Percentiles rank a stretch among this genome's conserved stretches.
These are phyloP conservation scores for Beta vulgaris DNA, from an alignment of 148 eudicot genomes.

Conservation along the genomic window DNA sequence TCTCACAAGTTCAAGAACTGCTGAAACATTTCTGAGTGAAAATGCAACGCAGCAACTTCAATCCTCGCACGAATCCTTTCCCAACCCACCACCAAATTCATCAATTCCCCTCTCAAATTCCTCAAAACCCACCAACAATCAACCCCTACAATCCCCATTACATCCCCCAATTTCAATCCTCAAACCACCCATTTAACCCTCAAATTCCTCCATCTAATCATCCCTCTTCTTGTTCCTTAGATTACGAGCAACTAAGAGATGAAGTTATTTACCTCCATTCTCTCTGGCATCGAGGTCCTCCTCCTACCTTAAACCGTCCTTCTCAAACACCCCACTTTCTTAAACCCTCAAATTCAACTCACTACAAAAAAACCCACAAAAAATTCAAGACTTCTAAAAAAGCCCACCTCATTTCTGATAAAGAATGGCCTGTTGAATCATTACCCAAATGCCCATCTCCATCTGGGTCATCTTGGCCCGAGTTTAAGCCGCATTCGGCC, in stretches of 20 bases:
- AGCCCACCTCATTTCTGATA: constrained; percentile 29
- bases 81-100: constrained; percentile 3
- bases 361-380: constrained; percentile 34
- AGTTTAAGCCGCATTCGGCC: constrained; percentile 14
- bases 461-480: constrained; percentile 39
- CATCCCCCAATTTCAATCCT: not conserved
- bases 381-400: not conserved
- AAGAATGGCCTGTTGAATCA: constrained; percentile 54
- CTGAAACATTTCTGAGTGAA: not conserved
- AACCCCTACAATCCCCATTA: not conserved
- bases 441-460: constrained; percentile 20
- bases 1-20: not conserved
- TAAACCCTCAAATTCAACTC: constrained; percentile 29
- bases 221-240: constrained; percentile 4
- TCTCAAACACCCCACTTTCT: constrained; percentile 27
- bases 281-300: constrained; percentile 73
- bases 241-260: constrained; percentile 47
- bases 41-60: constrained; percentile 7
- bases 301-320: constrained; percentile 8
- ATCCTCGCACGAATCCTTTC: not conserved
- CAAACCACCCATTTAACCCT: constrained; percentile 1
- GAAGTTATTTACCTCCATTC: constrained; percentile 80
- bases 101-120: not conserved
- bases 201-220: not conserved
- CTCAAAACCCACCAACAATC: not conserved